Percentiles rank a stretch among this genome's conserved stretches.
phyloP scores from a whole-genome alignment of 495 filamentous ascomycete genomes.

The Staphylotrichum longicolle region DNA sequence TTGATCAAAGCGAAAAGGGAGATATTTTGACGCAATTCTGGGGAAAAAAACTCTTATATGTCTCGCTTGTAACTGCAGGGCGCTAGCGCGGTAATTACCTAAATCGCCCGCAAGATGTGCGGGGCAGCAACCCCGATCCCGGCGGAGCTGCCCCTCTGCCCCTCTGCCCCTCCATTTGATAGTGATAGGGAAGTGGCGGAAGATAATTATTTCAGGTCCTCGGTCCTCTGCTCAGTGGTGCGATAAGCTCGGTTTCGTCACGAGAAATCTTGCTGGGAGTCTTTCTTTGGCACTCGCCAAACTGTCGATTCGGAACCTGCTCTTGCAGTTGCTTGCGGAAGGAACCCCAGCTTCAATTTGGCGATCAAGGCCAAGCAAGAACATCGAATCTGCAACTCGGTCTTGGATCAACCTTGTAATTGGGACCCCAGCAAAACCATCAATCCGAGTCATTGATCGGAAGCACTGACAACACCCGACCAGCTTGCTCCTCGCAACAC shows the following conservation, averaged over 20 bases:
- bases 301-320: background rate
- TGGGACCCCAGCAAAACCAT: background rate
- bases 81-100: conserved; percentile 20
- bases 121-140: conserved; percentile 21
- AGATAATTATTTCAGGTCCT: conserved; percentile 20
- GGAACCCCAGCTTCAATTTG: background rate
- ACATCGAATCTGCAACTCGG: too few species aligned
- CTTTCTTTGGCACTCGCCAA: background rate
- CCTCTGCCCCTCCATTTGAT: background rate
- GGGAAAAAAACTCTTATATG: conserved; percentile 1
- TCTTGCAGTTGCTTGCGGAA: background rate
- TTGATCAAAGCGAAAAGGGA: background rate
- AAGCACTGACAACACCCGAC: conserved; percentile 4
- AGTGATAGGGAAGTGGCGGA: conserved; percentile 20
- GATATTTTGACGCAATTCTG: background rate
- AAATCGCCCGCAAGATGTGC: conserved; percentile 6
- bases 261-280: background rate
- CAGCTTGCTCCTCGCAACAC: conserved; percentile 16
- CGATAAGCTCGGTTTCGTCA: background rate
- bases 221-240: conserved; percentile 1
- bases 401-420: conserved; percentile 5
- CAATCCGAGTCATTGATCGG: background rate
- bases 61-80: background rate
- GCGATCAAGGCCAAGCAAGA: background rate
- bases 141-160: conserved; percentile 20